Evolutionary conservation across 2,329 filamentous ascomycete species (phyloP).

Genomic region (Emergomyces africanus): DNA sequence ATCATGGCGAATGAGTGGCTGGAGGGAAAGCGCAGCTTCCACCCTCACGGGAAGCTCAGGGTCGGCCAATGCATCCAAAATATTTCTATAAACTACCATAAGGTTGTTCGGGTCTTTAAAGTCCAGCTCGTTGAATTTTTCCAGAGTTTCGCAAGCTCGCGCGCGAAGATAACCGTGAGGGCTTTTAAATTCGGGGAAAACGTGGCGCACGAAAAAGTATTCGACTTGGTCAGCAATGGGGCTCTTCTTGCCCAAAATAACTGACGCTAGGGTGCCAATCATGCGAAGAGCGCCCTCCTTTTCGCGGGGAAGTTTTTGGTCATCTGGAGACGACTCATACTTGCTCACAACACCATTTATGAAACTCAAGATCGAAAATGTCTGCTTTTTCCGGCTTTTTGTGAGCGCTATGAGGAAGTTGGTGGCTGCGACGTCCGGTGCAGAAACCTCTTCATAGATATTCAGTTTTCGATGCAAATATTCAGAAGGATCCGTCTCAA

Average conservation of each 20-base stretch:
- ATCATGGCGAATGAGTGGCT: conserved; percentile 91
- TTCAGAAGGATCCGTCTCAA: conserved; percentile 87
- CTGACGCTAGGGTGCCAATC: conserved; percentile 88
- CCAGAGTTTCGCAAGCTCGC: conserved; percentile 88
- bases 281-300: conserved; percentile 95
- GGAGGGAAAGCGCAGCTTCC: conserved; percentile 82
- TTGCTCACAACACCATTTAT: conserved; percentile 91
- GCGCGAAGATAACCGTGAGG: conserved; percentile 84
- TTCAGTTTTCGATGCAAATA: conserved; percentile 96
- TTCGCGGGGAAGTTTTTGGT: conserved; percentile 83
- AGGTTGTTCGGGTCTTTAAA: conserved; percentile 96
- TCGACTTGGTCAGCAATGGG: conserved; percentile 96
- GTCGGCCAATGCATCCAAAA: conserved; percentile 93
- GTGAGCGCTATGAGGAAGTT: conserved; percentile 94
- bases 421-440: conserved; percentile 87
- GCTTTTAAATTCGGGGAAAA: conserved; percentile 96
- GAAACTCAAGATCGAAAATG: conserved; percentile 86
- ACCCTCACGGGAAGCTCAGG: conserved; percentile 86
- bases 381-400: conserved; percentile 89
- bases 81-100: conserved; percentile 90
- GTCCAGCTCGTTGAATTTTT: conserved; percentile 95
- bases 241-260: conserved; percentile 95
- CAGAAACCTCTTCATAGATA: conserved; percentile 92
- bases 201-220: conserved; percentile 95
- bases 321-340: conserved; percentile 72